Evolutionary conservation across 495 filamentous ascomycete species (phyloP), one percentile per base, ranked within the genome.

Genomic region (Aspergillus panamensis): DNA sequence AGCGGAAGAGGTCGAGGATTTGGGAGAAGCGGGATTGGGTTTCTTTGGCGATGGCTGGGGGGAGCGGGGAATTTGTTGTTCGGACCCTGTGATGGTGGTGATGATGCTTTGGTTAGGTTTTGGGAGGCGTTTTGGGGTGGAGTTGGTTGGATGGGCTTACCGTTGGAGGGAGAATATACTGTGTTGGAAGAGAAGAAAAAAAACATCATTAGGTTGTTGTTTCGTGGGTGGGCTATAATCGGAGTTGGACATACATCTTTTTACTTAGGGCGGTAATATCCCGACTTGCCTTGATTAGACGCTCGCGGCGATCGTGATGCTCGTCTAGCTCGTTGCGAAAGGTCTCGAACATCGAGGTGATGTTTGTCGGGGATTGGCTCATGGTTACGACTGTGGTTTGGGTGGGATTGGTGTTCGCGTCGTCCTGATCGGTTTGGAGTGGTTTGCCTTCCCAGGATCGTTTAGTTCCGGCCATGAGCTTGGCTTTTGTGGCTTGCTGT

Each of bases 211-310:
- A 29, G 59, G 39, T 31, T 40, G 59, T 30, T 45, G 42, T 8
- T 17, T 45, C 9, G 17, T 33, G 32, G 8, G 16, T 12, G 14
- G 32, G 39, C 31, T 48, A 16, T 2, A n/a, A 30, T 3, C 16
- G 19, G 3, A 13, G 1, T 4, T 42, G 58, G 30, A 53, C 76
- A 76, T 73, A 96, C 94, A 97, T 95, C 78, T 97, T 97, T 80
- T 98, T 98, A 74, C 91, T 96, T 40, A 90, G 69, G 0, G 89
- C 92, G 8, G 95, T 98, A 59, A 97, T 87, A 73, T 97, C 94
- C 40, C 93, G 78, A 13, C 88, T 91, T 2, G 84, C 84, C 73
- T 97, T 97, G 58, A 93, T 90, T 54, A 96, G 82, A 25, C 88
- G 82, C 72, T 96, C 92, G 35, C 94, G 84, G 12, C 93, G 85